A percentile compares a stretch with the other conserved stretches of the same genome.
Conservation (phyloP, 176 grass and related monocot genomes). For the Microstegium vimineum region DNA sequence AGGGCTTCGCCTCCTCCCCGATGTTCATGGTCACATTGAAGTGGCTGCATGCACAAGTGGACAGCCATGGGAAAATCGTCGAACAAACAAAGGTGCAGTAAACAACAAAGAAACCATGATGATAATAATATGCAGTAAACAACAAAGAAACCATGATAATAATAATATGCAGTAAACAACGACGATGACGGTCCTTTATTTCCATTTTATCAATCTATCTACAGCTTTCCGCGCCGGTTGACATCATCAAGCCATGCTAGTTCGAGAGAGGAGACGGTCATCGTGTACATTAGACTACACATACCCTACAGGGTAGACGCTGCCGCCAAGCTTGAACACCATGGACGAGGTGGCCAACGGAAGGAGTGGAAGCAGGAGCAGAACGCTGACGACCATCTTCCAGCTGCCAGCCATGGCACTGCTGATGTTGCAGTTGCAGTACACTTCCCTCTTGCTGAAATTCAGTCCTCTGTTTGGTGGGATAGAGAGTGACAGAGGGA, state of each 20-base stretch:
- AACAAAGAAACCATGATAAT: too few species aligned
- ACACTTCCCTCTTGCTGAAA: not conserved
- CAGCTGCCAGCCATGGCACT: not conserved
- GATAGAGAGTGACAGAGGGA: not conserved
- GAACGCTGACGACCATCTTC: not conserved
- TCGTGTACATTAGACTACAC: too few species aligned
- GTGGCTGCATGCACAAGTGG: conserved; percentile 20
- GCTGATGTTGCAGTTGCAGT: not conserved
- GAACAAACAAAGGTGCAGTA: too few species aligned
- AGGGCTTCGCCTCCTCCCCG: conserved; percentile 43
- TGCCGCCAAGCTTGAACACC: not conserved
- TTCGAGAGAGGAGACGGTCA: too few species aligned
- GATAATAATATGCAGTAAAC: too few species aligned
- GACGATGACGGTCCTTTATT: too few species aligned
- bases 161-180: too few species aligned
- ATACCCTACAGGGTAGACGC: too few species aligned
- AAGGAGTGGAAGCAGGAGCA: conserved; percentile 8
- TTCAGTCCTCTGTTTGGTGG: not conserved
- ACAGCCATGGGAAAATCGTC: not conserved
- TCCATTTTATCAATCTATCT: too few species aligned
- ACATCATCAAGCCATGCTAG: too few species aligned
- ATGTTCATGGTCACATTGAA: conserved; percentile 50
- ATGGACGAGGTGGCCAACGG: conserved; percentile 32
- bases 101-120: too few species aligned
- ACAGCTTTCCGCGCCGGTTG: too few species aligned